phyloP scores from a whole-genome alignment of 768 basidiomycete genomes.

The Sistotremastrum suecicum region DNA sequence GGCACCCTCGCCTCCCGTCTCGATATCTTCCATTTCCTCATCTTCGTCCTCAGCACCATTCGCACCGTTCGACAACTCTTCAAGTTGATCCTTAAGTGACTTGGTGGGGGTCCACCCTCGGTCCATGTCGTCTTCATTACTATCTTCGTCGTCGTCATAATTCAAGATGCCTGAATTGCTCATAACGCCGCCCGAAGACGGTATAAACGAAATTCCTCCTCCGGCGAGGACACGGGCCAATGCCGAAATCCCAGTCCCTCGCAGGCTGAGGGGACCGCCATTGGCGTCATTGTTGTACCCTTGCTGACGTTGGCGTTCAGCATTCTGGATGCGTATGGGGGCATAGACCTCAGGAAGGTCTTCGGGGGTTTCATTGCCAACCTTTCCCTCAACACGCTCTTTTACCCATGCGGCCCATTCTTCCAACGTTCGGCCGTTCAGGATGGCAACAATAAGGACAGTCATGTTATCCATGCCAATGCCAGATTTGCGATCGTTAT shows the following conservation, averaged over 20 bases:
- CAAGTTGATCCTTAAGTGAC: conserved; percentile 44
- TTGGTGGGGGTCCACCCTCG: conserved; percentile 24
- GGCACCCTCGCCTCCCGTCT: conserved; percentile 23
- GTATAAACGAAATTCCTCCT: conserved; percentile 54
- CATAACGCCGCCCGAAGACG: conserved; percentile 32
- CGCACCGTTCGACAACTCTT: conserved; percentile 39
- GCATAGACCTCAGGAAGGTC: conserved; percentile 67
- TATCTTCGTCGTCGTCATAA: conserved; percentile 48
- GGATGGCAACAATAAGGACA: conserved; percentile 74
- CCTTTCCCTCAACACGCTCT: conserved; percentile 60
- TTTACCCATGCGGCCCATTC: conserved; percentile 89
- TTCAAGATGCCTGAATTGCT: conserved; percentile 38
- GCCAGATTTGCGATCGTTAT: conserved; percentile 78
- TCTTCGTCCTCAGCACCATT: conserved; percentile 18
- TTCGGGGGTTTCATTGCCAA: conserved; percentile 69
- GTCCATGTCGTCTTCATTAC: conserved; percentile 40
- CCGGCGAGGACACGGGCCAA: conserved; percentile 43
- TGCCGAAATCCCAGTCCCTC: conserved; percentile 22
- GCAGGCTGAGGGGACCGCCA: conserved; percentile 4
- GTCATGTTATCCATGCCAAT: conserved; percentile 99
- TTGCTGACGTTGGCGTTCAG: too few species aligned
- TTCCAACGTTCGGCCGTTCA: conserved; percentile 76
- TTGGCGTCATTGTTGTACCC: too few species aligned
- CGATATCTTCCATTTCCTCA: conserved; percentile 7
- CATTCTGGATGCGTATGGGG: conserved; percentile 30